A percentile compares a stretch with the other conserved stretches of the same genome.
Conservation (phyloP, 192 early-diverging fungal genomes). For the Coemansia interrupta region DNA sequence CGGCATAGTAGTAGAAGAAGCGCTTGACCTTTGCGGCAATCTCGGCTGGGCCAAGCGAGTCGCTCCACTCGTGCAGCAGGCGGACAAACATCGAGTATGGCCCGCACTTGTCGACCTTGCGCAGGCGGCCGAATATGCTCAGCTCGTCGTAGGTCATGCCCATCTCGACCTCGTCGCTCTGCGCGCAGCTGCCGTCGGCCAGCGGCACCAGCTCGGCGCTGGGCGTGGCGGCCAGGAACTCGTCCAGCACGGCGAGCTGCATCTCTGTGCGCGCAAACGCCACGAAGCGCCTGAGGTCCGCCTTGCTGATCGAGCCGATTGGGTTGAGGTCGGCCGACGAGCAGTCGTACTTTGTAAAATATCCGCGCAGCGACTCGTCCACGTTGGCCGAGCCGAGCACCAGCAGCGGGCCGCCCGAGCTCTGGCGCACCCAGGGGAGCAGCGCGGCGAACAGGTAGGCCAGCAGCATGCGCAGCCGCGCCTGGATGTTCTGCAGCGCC, state of each 20-base stretch:
- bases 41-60: constrained; percentile 39
- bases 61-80: constrained; percentile 75
- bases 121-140: constrained; percentile 82
- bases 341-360: constrained; percentile 99
- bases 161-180: constrained; percentile 95
- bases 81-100: constrained; percentile 94
- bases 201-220: constrained; percentile 96
- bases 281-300: constrained; percentile 82
- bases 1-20: constrained; percentile 95
- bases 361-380: constrained; percentile 93
- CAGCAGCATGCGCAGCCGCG: constrained; percentile 90
- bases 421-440: constrained; percentile 77
- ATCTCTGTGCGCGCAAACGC: constrained; percentile 62
- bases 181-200: constrained; percentile 67
- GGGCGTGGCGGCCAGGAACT: constrained; percentile 82
- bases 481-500: constrained; percentile 96
- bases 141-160: constrained; percentile 97
- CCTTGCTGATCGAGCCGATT: constrained; percentile 90
- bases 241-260: constrained; percentile 63
- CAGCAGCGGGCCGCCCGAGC: constrained; percentile 63
- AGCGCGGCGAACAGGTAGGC: constrained; percentile 94
- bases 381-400: constrained; percentile 97
- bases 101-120: constrained; percentile 83
- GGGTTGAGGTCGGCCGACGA: constrained; percentile 96
- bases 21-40: constrained; percentile 90